Evolutionary conservation across 1,284 basidiomycete genomes (phyloP), one percentile per base, ranked within the genome.

Genomic region (Ustilago esculenta): DNA sequence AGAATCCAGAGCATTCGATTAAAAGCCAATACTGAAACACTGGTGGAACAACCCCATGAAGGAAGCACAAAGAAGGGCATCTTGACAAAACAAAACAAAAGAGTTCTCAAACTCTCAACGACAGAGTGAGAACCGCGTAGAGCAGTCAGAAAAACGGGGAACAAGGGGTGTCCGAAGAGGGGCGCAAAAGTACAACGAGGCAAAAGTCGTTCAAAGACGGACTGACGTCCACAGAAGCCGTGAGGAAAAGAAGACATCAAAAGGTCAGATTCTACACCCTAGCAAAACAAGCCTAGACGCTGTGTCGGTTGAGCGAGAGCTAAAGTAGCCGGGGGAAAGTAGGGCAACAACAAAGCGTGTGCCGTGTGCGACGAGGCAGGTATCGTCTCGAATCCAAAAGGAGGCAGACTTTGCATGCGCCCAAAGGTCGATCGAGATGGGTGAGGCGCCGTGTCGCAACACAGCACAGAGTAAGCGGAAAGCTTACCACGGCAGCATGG

Each of bases 331-430:
- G n/a, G n/a, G n/a, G n/a, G 27, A 29, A 17, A 29, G 4, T 15
- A 17, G 27, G 9, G 5, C 17, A 20, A 12, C 1, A 20, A 23
- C 32, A 21, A 8, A n/a, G n/a, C 0, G 37, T 25, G 32, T 3
- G 33, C 30, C 15, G 23, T 8, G 32, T 24, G 46, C 11, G 18
- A 30, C 17, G 32, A 21, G 14, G 50, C 60, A 60, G 64, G 64
- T 67, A 67, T 67, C 64, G 64, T 67, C 64, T 60, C 63, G 20
- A n/a, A 34, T 25, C 12, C 21, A 29, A 29, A n/a, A n/a, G n/a
- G 27, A 29, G 27, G 27, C 27, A 29, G 12, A 12, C 27, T n/a
- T n/a, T 29, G 27, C 6, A 29, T 32, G 9, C n/a, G 21, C 15
- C 17, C 15, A n/a, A 12, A 18, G 20, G 23, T 43, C n/a, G 17